Evolutionary conservation across 2,329 filamentous ascomycete species (phyloP).

Genomic region (Aureobasidium sp.): DNA sequence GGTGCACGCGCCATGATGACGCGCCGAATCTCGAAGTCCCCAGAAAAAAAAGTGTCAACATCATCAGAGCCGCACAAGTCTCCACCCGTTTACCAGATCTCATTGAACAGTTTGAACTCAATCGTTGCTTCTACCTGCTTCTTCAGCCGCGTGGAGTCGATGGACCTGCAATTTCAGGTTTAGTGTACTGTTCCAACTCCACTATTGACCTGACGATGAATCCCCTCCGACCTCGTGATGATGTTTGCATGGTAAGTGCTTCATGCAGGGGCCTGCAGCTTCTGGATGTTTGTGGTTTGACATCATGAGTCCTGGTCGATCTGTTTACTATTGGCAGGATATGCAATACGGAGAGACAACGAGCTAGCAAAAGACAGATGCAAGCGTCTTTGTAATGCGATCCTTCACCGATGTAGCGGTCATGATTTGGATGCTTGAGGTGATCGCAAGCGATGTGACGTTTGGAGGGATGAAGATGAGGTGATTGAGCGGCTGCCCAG

Average conservation of each 20-base stretch:
- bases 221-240: not conserved
- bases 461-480: not conserved
- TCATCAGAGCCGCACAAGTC: not conserved
- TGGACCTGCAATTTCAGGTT: not conserved
- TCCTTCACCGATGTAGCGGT: not conserved
- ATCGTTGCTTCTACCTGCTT: not conserved
- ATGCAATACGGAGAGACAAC: not conserved
- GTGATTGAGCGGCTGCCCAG: not conserved
- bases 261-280: conserved; percentile 3
- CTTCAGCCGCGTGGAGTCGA: not conserved
- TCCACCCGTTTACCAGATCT: not conserved
- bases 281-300: not conserved
- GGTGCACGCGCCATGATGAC: not conserved
- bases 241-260: not conserved
- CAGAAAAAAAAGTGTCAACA: not conserved
- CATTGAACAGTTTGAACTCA: conserved; percentile 2
- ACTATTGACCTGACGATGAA: not conserved
- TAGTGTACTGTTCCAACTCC: not conserved
- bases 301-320: not conserved
- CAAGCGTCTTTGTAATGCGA: not conserved
- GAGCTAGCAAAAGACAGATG: not conserved
- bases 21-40: not conserved
- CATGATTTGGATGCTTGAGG: not conserved
- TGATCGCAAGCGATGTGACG: not conserved
- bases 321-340: conserved; percentile 1